Percentiles rank a stretch among this genome's conserved stretches.
phyloP scores from a whole-genome alignment of 805 yeast species.

The Metschnikowia gelsemii region DNA sequence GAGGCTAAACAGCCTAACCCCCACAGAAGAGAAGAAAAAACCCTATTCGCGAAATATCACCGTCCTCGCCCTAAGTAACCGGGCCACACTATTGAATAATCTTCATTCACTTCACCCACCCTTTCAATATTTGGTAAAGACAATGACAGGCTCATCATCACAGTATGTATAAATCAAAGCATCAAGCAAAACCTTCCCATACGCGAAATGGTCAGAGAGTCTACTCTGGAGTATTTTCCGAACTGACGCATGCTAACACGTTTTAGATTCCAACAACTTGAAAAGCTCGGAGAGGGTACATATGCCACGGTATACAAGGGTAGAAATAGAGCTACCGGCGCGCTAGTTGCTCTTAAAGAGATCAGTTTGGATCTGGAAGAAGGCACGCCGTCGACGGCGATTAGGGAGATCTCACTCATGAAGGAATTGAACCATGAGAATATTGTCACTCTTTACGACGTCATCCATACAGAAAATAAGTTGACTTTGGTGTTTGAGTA shows the following conservation, averaged over 20 bases:
- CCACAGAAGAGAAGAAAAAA: too few relatives aligned
- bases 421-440: conserved; percentile 92
- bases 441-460: conserved; percentile 89
- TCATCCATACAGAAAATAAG: conserved; percentile 95
- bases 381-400: conserved; percentile 98
- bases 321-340: conserved; percentile 80
- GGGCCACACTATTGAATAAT: too few relatives aligned
- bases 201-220: background rate
- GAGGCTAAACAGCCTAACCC: too few relatives aligned
- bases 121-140: too few relatives aligned
- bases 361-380: conserved; percentile 94
- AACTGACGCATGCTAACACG: conserved; percentile 13
- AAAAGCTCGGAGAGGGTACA: conserved; percentile 91
- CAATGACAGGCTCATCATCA: conserved; percentile 45
- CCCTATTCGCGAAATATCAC: too few relatives aligned
- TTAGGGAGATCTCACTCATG: conserved; percentile 92
- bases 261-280: conserved; percentile 52
- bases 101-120: conserved; percentile 3
- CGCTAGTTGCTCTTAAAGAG: conserved; percentile 91
- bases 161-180: conserved; percentile 34
- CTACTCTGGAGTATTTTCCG: background rate
- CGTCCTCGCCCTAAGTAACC: too few relatives aligned
- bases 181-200: background rate
- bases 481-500: conserved; percentile 89
- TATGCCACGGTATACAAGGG: conserved; percentile 99